Evolutionary conservation across 2,329 filamentous ascomycete species (phyloP).

Genomic region (Venturia carpophila): DNA sequence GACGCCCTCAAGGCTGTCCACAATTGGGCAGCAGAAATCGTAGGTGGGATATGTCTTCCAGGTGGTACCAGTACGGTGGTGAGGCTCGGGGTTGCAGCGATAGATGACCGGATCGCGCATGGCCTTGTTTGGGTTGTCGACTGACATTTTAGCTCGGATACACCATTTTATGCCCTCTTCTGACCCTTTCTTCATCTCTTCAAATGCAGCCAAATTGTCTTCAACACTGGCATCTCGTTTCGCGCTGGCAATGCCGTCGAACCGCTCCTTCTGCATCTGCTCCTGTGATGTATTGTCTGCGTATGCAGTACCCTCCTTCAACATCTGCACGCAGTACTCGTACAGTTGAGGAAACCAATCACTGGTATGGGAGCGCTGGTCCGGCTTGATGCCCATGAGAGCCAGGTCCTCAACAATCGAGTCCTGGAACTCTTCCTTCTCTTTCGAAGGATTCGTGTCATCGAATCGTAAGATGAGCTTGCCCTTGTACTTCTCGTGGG

Average conservation of each 20-base stretch:
- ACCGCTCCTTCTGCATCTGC: constrained; percentile 76
- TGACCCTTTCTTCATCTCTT: constrained; percentile 85
- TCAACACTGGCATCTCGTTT: constrained; percentile 71
- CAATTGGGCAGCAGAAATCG: constrained; percentile 76
- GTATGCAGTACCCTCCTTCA: constrained; percentile 82
- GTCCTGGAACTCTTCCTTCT: constrained; percentile 94
- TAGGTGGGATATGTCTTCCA: constrained; percentile 88
- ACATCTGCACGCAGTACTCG: constrained; percentile 73
- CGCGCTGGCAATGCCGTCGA: constrained; percentile 73
- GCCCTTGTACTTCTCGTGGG: constrained; percentile 85
- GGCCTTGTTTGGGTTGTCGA: constrained; percentile 89
- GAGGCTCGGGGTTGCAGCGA: constrained; percentile 68
- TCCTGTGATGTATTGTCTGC: constrained; percentile 91
- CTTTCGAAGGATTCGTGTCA: constrained; percentile 94
- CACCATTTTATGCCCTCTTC: constrained; percentile 76
- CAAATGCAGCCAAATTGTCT: constrained; percentile 78
- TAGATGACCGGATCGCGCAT: constrained; percentile 97
- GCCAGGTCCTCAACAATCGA: constrained; percentile 85
- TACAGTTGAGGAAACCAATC: constrained; percentile 94
- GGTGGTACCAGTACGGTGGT: constrained; percentile 69
- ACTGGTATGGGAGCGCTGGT: constrained; percentile 79
- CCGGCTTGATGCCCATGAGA: constrained; percentile 85
- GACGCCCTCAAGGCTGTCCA: constrained; percentile 73
- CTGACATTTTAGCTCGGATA: constrained; percentile 88
- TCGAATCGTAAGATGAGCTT: constrained; percentile 89